Conservation (phyloP, 108 stramenopile species). For the Cylindrotheca closterium region DNA sequence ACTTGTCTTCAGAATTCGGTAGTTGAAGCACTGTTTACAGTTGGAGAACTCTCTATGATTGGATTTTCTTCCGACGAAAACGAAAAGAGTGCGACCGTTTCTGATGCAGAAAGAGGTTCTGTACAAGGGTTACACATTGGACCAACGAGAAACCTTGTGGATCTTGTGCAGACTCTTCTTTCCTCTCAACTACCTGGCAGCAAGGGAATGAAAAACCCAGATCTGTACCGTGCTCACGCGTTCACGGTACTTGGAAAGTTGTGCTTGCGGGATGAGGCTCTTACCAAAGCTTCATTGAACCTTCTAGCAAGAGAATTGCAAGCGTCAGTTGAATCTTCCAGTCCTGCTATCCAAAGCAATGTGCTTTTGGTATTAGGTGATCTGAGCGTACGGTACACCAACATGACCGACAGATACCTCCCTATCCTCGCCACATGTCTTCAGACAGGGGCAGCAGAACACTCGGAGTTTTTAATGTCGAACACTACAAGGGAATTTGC, state of each 20-base stretch:
- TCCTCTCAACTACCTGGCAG: slow-evolving; percentile 48
- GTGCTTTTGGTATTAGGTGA: slow-evolving; percentile 90
- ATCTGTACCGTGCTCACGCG: slow-evolving; percentile 70
- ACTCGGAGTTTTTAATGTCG: slow-evolving; percentile 8
- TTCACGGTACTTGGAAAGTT: slow-evolving; percentile 87
- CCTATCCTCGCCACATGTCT: slow-evolving; percentile 90
- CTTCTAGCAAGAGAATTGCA: slow-evolving; percentile 88
- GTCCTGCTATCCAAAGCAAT: slow-evolving; percentile 80
- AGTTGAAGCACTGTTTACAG: slow-evolving; percentile 51
- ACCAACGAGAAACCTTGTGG: slow-evolving; percentile 48
- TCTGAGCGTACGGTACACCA: slow-evolving; percentile 89
- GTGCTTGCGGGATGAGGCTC: slow-evolving; percentile 84
- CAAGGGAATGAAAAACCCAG: slow-evolving; percentile 22
- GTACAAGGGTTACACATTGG: slow-evolving; percentile 44
- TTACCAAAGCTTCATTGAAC: slow-evolving; percentile 79
- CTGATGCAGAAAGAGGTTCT: slow-evolving; percentile 7
- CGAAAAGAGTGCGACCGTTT: slow-evolving; percentile 8
- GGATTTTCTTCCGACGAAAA: slow-evolving; percentile 61
- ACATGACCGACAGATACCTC: slow-evolving; percentile 89
- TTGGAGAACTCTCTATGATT: slow-evolving; percentile 73
- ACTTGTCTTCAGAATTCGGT: slow-evolving; percentile 23
- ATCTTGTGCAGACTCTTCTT: slow-evolving; percentile 60
- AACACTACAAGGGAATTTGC: slow-evolving; percentile 21
- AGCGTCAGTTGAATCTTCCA: slow-evolving; percentile 38
- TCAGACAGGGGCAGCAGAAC: slow-evolving; percentile 59